phyloP scores from a whole-genome alignment of 2,329 filamentous ascomycete species.

The Stagonosporopsis chrysanthemi region DNA sequence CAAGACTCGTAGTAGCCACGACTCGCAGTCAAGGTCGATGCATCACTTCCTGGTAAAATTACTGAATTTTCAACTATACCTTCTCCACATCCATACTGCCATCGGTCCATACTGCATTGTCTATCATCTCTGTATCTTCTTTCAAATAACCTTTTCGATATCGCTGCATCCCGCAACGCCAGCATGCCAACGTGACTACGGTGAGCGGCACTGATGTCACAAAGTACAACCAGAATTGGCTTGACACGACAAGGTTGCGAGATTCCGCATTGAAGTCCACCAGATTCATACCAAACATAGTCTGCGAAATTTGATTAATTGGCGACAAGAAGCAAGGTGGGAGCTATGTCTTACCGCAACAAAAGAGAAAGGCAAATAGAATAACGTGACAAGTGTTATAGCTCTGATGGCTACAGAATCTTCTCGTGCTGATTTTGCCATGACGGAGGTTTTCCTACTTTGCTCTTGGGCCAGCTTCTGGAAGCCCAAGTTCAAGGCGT shows the following conservation, averaged over 20 bases:
- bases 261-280: conserved; percentile 7
- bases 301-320: not conserved
- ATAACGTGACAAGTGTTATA: conserved; percentile 11
- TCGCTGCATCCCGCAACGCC: conserved; percentile 5
- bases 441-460: not conserved
- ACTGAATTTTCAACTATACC: not conserved
- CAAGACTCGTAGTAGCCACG: too few species aligned
- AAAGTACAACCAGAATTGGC: conserved; percentile 13
- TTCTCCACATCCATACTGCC: not conserved
- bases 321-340: not conserved
- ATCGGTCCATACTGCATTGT: not conserved
- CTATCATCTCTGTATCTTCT: not conserved
- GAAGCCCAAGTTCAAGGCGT: conserved; percentile 5
- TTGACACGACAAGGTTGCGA: conserved; percentile 8
- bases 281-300: conserved; percentile 16
- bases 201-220: conserved; percentile 7
- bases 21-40: too few species aligned
- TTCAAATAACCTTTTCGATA: not conserved
- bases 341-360: conserved; percentile 7
- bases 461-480: conserved; percentile 11
- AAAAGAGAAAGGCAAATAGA: conserved; percentile 16
- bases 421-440: conserved; percentile 7
- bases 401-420: conserved; percentile 13
- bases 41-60: too few species aligned
- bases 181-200: conserved; percentile 1